These are phyloP conservation scores for Podila minutissima DNA, from an alignment of 192 early-diverging fungal species.

Conservation along the genomic window DNA sequence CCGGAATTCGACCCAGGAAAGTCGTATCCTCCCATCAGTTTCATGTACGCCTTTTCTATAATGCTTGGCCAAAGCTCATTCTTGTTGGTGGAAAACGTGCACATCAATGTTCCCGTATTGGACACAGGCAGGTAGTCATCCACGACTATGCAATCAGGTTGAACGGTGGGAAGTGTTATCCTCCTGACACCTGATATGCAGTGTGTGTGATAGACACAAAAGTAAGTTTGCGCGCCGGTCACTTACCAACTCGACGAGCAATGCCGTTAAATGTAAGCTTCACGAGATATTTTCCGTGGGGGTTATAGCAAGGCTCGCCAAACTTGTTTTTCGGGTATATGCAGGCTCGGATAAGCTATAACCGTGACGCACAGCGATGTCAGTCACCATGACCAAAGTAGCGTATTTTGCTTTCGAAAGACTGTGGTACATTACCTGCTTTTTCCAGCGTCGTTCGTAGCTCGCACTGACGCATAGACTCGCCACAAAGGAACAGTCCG, in stretches of 20 bases:
- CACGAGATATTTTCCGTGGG: conserved; percentile 89
- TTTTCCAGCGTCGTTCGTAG: conserved; percentile 77
- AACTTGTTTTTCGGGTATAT: conserved; percentile 84
- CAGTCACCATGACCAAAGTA: neutral
- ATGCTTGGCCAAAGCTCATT: conserved; percentile 87
- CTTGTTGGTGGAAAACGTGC: conserved; percentile 82
- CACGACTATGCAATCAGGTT: conserved; percentile 63
- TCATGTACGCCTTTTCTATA: conserved; percentile 96
- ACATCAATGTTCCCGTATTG: conserved; percentile 78
- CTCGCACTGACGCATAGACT: conserved; percentile 87
- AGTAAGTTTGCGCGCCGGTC: neutral
- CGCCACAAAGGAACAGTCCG: conserved; percentile 96
- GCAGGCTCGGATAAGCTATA: conserved; percentile 81
- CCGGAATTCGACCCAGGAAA: conserved; percentile 96
- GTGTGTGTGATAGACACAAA: neutral
- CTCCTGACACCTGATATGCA: too few relatives aligned
- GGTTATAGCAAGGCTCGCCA: conserved; percentile 84
- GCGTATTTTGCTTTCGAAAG: neutral
- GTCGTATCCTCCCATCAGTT: conserved; percentile 95
- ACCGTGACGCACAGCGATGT: neutral
- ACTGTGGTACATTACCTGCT: conserved; percentile 60
- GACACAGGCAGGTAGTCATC: conserved; percentile 90
- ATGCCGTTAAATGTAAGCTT: conserved; percentile 90
- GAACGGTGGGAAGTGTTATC: neutral
- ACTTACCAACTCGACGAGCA: conserved; percentile 71